These are phyloP conservation scores for Trichophyton verrucosum DNA, from an alignment of 2,329 filamentous ascomycete species.

Conservation along the genomic window DNA sequence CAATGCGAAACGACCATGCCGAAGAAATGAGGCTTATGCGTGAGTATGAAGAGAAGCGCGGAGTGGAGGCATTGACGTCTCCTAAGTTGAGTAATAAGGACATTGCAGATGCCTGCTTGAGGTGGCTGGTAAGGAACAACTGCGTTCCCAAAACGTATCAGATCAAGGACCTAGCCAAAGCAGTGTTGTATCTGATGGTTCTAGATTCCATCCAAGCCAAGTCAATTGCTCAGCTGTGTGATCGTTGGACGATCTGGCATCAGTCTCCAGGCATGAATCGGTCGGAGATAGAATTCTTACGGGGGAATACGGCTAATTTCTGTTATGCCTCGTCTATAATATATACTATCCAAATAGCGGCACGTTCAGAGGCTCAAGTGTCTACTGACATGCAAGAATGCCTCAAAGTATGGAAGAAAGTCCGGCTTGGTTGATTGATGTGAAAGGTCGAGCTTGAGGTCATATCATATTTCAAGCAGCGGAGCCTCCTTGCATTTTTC, in stretches of 20 bases:
- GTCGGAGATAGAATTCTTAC: conserved; percentile 16
- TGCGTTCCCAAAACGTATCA: conserved; percentile 18
- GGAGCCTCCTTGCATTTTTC: conserved; percentile 43
- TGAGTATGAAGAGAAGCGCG: conserved; percentile 17
- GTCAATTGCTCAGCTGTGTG: conserved; percentile 17
- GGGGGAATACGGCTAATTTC: conserved; percentile 16
- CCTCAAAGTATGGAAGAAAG: conserved; percentile 20
- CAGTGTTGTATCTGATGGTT: conserved; percentile 20
- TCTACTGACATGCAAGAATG: conserved; percentile 22
- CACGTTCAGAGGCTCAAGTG: conserved; percentile 13
- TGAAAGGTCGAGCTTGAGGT: neutral
- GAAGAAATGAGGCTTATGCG: conserved; percentile 8
- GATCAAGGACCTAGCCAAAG: conserved; percentile 15
- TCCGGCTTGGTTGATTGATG: conserved; percentile 17
- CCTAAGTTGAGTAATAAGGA: conserved; percentile 17
- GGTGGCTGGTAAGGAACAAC: conserved; percentile 17
- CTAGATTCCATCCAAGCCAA: conserved; percentile 16
- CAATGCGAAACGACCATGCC: conserved; percentile 14
- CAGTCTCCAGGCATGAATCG: conserved; percentile 19
- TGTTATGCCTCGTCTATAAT: conserved; percentile 20
- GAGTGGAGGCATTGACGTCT: conserved; percentile 18
- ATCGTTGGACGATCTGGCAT: conserved; percentile 20
- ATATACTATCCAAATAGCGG: conserved; percentile 15
- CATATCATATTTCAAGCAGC: neutral
- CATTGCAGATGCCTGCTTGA: conserved; percentile 17